Percentiles rank a stretch among this genome's conserved stretches.
Conservation (phyloP, 2,329 filamentous ascomycete genomes). For the Capronia coronata region DNA sequence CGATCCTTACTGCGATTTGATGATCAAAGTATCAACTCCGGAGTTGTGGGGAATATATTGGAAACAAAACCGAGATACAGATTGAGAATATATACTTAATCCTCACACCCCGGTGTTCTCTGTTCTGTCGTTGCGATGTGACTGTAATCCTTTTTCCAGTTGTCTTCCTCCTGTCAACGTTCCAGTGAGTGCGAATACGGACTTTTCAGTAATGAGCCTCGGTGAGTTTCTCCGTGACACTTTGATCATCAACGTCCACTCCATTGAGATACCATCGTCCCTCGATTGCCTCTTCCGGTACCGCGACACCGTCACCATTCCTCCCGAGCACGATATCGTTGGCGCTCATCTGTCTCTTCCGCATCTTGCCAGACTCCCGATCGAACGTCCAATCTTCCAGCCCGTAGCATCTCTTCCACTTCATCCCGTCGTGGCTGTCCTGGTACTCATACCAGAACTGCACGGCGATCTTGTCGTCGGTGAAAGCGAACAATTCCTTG, state of each 20-base stretch:
- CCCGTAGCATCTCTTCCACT: constrained; percentile 85
- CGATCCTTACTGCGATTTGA: constrained; percentile 15
- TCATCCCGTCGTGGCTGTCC: constrained; percentile 53
- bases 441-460: constrained; percentile 88
- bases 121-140: neutral
- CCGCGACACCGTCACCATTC: constrained; percentile 35
- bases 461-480: constrained; percentile 61
- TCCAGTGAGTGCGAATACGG: too few relatives aligned
- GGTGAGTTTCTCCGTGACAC: constrained; percentile 26
- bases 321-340: constrained; percentile 41
- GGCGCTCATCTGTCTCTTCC: constrained; percentile 44
- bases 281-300: constrained; percentile 28
- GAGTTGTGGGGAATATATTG: neutral
- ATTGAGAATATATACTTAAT: neutral
- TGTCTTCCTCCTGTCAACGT: too few relatives aligned
- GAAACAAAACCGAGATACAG: neutral
- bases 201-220: constrained; percentile 28
- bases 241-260: constrained; percentile 36
- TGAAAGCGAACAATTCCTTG: constrained; percentile 66
- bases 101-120: neutral
- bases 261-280: constrained; percentile 43
- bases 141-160: too few relatives aligned
- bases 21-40: neutral
- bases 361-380: constrained; percentile 37
- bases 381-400: constrained; percentile 51